Base-by-base conservation (phyloP, 768 basidiomycete species). In the Podaxis sp. region DNA sequence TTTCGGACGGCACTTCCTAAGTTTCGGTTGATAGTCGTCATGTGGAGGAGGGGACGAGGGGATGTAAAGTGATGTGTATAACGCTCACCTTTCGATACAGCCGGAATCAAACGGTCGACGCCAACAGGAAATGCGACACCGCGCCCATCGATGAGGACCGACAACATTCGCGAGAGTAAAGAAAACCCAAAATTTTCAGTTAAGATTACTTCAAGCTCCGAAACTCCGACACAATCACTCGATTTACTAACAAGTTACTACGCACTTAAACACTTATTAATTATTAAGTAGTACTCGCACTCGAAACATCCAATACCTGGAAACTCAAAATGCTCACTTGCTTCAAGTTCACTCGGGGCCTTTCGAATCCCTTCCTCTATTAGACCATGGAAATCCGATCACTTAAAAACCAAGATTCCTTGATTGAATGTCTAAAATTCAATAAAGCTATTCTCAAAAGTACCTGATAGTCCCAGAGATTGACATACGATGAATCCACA, bases 1-100 rank as follows among this genome's bases (percentile, higher is more conserved):
- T 75, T 81, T 83, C 80, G 75, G 82, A 82, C 82, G 82, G 82
- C 82, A 83, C 82, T 83, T 83, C 82, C 82, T 83, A 82, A 80
- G 74, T 76, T 71, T 75, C 76, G 80, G 80, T 77, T 70, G 70
- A 74, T 69, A 71, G 73, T 83, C 82, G 73, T 83, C 81, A 79
- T 76, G 67, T 22, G 63, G 30, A 36, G 61, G 59, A 59, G 39
- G 59, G 33, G 53, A 39, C 49, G 24, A 58, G 46, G 17, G 36
- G 2, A 24, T 0, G 3, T 5, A 46, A 46, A 19, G 7, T 8
- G 17, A 15, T 46, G 44, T 19, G n/a, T 8, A 17, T 17, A 22
- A 46, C 8, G 17, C 44, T 46, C 44, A 46, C 44, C 44, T 46
- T 6, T 19, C 5, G 17, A 22, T 19, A 33, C 33, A 33, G 40